Evolutionary conservation across 169 alveolate species (phyloP).

Genomic region (Plasmodium malariae): DNA sequence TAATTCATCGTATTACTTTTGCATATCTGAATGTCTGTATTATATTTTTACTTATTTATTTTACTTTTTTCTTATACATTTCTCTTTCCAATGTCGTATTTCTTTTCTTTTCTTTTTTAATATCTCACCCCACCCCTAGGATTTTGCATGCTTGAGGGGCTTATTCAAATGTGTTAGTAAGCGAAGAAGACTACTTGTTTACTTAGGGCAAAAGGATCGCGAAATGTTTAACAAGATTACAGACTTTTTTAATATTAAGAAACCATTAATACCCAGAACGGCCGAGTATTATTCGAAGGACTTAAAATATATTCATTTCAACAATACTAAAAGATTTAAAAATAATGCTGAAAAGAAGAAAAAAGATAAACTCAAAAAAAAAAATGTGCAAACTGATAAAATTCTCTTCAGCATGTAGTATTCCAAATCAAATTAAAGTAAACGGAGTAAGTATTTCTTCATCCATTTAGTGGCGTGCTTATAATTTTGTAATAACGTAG

Average conservation of each 20-base stretch:
- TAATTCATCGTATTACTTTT: no score
- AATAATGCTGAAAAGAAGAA: conserved; percentile 62
- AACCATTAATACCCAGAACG: conserved; percentile 70
- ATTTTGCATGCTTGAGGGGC: conserved; percentile 69
- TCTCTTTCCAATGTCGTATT: background rate
- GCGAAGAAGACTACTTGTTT: conserved; percentile 45
- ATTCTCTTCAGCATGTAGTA: conserved; percentile 35
- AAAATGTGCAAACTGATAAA: conserved; percentile 72
- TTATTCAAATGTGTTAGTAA: conserved; percentile 71
- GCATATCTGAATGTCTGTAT: no score
- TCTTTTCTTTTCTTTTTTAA: background rate
- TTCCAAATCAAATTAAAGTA: background rate
- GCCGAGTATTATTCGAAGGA: conserved; percentile 67
- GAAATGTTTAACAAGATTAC: conserved; percentile 54
- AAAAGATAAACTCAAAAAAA: conserved; percentile 43
- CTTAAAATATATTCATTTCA: conserved; percentile 52
- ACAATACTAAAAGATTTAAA: conserved; percentile 69
- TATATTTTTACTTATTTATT: background rate
- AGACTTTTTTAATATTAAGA: conserved; percentile 56
- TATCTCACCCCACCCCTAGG: background rate
- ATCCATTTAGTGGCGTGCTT: background rate
- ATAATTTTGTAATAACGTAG: no score
- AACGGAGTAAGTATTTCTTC: background rate
- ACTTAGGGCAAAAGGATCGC: conserved; percentile 46
- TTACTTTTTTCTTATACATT: background rate